Percentiles rank a stretch among this genome's conserved stretches.
These are phyloP conservation scores for Ceratobasidium sp. DNA, from an alignment of 1,284 basidiomycete species.

Conservation along the genomic window DNA sequence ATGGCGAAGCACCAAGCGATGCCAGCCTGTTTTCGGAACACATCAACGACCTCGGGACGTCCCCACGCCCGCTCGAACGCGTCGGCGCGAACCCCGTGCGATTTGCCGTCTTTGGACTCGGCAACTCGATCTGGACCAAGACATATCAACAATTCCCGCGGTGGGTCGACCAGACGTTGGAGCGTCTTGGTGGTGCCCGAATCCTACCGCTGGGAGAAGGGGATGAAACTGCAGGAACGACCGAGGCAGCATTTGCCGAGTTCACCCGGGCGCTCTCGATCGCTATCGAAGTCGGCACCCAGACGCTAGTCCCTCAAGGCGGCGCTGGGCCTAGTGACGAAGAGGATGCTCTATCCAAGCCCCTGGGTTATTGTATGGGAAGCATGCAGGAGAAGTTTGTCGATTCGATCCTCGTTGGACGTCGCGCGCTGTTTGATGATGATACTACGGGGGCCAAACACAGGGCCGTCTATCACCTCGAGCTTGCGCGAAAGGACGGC, in stretches of 20 bases:
- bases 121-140: constrained; percentile 29
- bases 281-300: constrained; percentile 29
- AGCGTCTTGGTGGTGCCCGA: constrained; percentile 14
- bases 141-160: constrained; percentile 31
- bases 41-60: constrained; percentile 14
- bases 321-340: too few species aligned
- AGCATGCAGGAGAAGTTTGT: constrained; percentile 28
- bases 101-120: constrained; percentile 25
- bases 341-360: not conserved
- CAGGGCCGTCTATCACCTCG: constrained; percentile 14
- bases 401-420: constrained; percentile 14
- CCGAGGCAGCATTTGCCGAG: constrained; percentile 28
- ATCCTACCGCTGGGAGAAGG: constrained; percentile 24
- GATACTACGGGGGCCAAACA: constrained; percentile 1
- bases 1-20: constrained; percentile 21
- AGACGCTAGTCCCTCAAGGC: not conserved
- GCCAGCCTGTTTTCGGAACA: constrained; percentile 8
- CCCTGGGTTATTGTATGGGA: constrained; percentile 18
- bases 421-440: constrained; percentile 16
- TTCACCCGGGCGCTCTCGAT: constrained; percentile 26
- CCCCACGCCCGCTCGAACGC: constrained; percentile 15
- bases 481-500: constrained; percentile 20
- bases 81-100: constrained; percentile 27
- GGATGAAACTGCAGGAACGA: constrained; percentile 19
- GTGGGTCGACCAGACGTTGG: constrained; percentile 29